phyloP scores from a whole-genome alignment of 345 rosid genomes.

The Citropsis articulata region DNA sequence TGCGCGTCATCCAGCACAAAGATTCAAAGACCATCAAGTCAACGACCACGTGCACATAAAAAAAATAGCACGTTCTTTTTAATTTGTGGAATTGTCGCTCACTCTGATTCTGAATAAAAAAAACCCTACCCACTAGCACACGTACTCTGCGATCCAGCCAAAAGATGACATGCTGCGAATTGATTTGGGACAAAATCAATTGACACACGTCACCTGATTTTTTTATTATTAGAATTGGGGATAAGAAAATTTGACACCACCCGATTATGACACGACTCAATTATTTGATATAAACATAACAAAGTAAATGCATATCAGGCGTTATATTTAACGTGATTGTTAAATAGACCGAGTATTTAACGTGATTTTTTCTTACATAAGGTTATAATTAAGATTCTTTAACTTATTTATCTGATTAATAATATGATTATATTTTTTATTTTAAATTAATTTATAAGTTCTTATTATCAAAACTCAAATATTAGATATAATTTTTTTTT shows the following conservation, averaged over 20 bases:
- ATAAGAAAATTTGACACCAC: too few relatives aligned
- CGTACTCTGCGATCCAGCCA: background rate
- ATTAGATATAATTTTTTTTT: too few relatives aligned
- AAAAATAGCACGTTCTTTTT: background rate
- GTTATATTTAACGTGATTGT: fast-evolving
- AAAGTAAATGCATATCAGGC: fast-evolving
- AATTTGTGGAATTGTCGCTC: background rate
- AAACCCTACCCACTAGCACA: background rate
- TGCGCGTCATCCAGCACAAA: background rate
- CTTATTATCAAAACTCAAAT: too few relatives aligned
- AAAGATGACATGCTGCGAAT: background rate
- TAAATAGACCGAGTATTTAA: fast-evolving
- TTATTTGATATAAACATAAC: too few relatives aligned
- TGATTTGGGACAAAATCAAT: too few relatives aligned
- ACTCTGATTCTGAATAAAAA: background rate
- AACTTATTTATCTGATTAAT: too few relatives aligned
- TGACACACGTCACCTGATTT: too few relatives aligned
- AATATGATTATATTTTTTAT: too few relatives aligned
- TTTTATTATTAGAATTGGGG: too few relatives aligned
- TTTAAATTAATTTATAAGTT: too few relatives aligned
- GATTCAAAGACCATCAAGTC: background rate
- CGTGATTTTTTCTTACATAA: fast-evolving
- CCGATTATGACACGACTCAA: too few relatives aligned
- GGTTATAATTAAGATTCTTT: too few relatives aligned
- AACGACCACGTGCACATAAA: constrained; percentile 7